phyloP scores from a whole-genome alignment of 192 early-diverging fungal species.

The Coemansia sp. region DNA sequence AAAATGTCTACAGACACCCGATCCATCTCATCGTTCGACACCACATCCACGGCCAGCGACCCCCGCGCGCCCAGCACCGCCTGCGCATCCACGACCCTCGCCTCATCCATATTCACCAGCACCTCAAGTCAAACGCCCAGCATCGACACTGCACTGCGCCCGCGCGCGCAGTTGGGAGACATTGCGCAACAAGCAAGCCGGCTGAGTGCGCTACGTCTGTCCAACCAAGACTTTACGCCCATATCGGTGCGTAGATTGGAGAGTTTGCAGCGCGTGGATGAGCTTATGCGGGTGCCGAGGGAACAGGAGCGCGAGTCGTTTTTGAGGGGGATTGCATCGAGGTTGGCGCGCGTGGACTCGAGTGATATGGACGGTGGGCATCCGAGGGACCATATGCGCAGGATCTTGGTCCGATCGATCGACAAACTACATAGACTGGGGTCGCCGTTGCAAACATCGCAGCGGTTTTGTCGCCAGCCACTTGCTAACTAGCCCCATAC shows the following conservation, averaged over 20 bases:
- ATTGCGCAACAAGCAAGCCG: conserved; percentile 14
- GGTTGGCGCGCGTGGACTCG: conserved; percentile 14
- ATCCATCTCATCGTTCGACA: conserved; percentile 6
- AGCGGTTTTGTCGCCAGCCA: conserved; percentile 16
- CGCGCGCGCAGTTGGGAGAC: conserved; percentile 4
- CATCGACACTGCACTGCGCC: conserved; percentile 12
- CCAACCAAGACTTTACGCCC: conserved; percentile 42
- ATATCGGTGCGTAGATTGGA: conserved; percentile 18
- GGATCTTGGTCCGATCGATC: conserved; percentile 24
- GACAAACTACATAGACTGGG: conserved; percentile 20
- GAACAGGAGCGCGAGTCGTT: conserved; percentile 19
- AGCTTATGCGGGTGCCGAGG: neutral
- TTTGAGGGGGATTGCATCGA: conserved; percentile 21
- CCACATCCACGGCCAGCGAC: neutral
- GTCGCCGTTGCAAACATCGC: conserved; percentile 3
- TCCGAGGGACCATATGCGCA: conserved; percentile 38
- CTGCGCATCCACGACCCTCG: conserved; percentile 4
- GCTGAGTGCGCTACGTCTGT: conserved; percentile 26
- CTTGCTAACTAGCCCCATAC: neutral
- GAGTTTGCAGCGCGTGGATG: conserved; percentile 22
- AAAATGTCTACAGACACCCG: neutral
- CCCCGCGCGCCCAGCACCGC: neutral
- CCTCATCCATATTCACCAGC: conserved; percentile 2
- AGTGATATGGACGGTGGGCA: conserved; percentile 1
- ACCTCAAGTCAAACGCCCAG: neutral